Percentiles rank a stretch among this genome's conserved stretches.
Conservation (phyloP, 2,329 filamentous ascomycete species). For the Clonostachys chloroleuca region DNA sequence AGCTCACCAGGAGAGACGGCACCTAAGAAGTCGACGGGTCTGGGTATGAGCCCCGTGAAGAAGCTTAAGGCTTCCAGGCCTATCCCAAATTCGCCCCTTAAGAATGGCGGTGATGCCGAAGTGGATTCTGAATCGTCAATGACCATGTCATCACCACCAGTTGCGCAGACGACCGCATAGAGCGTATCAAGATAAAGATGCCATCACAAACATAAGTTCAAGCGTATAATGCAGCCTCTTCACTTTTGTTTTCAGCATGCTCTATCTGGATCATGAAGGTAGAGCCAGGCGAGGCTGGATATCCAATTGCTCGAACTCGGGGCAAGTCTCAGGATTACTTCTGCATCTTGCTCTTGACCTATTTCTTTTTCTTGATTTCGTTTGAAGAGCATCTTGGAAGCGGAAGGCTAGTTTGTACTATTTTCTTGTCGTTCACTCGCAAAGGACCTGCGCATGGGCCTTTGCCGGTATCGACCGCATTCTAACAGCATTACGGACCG, state of each 20-base stretch:
- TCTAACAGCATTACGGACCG: not conserved
- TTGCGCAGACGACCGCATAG: not conserved
- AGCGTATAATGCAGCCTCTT: not conserved
- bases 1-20: conserved; percentile 18
- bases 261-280: no score
- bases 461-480: not conserved
- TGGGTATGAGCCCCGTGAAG: conserved; percentile 32
- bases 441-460: not conserved
- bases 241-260: not conserved
- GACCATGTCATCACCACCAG: conserved; percentile 48
- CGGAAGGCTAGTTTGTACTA: not conserved
- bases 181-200: no score
- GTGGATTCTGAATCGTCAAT: conserved; percentile 53
- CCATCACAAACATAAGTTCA: no score
- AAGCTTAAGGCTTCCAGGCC: conserved; percentile 42
- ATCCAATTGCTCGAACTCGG: no score
- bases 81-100: conserved; percentile 42
- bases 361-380: not conserved
- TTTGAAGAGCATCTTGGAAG: not conserved
- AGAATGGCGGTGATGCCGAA: conserved; percentile 43
- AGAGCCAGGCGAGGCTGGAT: no score
- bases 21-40: conserved; percentile 26
- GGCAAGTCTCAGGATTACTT: no score
- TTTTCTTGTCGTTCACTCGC: not conserved
- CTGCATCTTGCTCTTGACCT: not conserved